Evolutionary conservation across 495 filamentous ascomycete genomes (phyloP), one percentile per base, ranked within the genome.

Genomic region (Penicillium malachiteum): DNA sequence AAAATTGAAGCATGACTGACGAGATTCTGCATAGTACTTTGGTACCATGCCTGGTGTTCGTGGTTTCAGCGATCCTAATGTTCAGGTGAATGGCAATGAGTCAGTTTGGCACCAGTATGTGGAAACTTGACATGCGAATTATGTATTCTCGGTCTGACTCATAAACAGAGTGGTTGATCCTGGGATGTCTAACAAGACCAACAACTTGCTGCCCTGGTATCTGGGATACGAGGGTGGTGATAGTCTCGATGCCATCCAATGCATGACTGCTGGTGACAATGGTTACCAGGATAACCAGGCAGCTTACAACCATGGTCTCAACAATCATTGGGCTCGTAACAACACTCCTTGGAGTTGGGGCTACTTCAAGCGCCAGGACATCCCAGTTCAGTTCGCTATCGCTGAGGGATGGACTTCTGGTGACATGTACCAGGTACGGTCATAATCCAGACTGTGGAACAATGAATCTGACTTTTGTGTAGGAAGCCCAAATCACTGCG

Each of bases 301-400:
- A 6, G 73, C 79, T 16, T 59, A 78, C 17, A 81, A 81, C 54
- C 60, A 72, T 8, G 80, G 67, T 6, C 51, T 78, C 34, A 83
- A 83, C 64, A 74, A 82, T 26, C 66, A 74, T 17, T 83, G 80
- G 80, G 78, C 78, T 0, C 62, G 64, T 1, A 75, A 77, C 44
- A 82, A 83, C 52, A 83, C 79, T 0, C 78, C 80, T 0, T 82
- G 73, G 74, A 78, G 74, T 51, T 80, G 78, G 75, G 78, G 78
- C 1, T 76, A 81, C 53, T 69, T 72, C 54, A 76, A 76, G 46
- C 65, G 76, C 8, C 52, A 65, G 6, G 80, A 83, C 50, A 71
- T 83, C 32, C 79, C 80, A 0, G 70, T 81, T 21, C 80, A 83
- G 12, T 83, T 75, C 63, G 73, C 73, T 12, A 75, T 82, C 63